phyloP scores from a whole-genome alignment of 129 eudicot genomes.

The Chrysanthemum seticuspe region DNA sequence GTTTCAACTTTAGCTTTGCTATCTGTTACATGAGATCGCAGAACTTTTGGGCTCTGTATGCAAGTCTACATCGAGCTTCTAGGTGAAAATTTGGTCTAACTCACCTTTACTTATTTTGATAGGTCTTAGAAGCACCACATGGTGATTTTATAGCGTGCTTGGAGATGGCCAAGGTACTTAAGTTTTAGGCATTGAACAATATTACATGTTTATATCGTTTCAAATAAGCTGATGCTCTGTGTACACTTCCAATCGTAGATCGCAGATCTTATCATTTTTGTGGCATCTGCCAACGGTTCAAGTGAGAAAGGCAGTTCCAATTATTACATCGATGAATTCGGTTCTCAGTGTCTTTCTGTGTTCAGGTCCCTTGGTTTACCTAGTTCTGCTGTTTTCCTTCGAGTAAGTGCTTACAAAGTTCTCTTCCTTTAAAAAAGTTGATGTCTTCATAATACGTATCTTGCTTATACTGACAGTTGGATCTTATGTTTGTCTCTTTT shows the following conservation, averaged over 20 bases:
- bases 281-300: constrained; percentile 71
- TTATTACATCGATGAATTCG: constrained; percentile 79
- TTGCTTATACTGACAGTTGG: constrained; percentile 6
- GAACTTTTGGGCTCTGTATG: background rate
- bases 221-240: background rate
- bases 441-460: constrained; percentile 1
- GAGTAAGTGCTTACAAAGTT: constrained; percentile 47
- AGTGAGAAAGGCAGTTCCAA: constrained; percentile 41
- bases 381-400: constrained; percentile 73
- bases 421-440: background rate
- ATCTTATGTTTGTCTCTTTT: constrained; percentile 18
- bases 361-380: constrained; percentile 89
- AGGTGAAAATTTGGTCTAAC: background rate
- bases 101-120: constrained; percentile 10
- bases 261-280: constrained; percentile 95
- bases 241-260: constrained; percentile 42
- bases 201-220: constrained; percentile 2
- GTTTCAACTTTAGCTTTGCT: background rate
- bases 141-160: constrained; percentile 85
- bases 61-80: background rate
- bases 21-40: constrained; percentile 10
- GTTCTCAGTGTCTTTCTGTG: constrained; percentile 90
- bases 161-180: constrained; percentile 97
- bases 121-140: constrained; percentile 96
- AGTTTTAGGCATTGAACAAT: background rate